Percentiles rank a stretch among this genome's conserved stretches.
These are phyloP conservation scores for Diaporthe sp. DNA, from an alignment of 2,329 filamentous ascomycete genomes.

Conservation along the genomic window DNA sequence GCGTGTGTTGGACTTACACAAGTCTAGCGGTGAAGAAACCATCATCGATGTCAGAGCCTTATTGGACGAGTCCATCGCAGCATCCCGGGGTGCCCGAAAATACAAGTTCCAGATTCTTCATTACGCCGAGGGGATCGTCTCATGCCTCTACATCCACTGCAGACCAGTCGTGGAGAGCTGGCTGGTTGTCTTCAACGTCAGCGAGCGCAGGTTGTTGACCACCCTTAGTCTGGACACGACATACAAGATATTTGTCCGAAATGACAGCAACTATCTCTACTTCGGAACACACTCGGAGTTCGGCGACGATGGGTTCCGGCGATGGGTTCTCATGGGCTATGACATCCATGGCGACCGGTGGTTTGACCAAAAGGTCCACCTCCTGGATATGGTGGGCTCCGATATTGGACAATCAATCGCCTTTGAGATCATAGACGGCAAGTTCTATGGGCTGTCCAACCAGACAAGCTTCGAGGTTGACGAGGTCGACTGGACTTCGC, in stretches of 20 bases:
- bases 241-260: constrained; percentile 76
- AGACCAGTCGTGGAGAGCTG: constrained; percentile 57
- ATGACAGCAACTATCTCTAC: constrained; percentile 72
- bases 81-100: constrained; percentile 51
- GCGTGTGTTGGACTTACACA: constrained; percentile 71
- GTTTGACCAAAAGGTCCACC: constrained; percentile 61
- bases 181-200: constrained; percentile 66
- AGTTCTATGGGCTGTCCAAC: constrained; percentile 80
- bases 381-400: constrained; percentile 72
- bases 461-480: constrained; percentile 73
- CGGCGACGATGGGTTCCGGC: constrained; percentile 67
- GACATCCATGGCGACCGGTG: constrained; percentile 58
- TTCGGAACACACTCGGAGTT: constrained; percentile 74
- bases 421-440: constrained; percentile 76
- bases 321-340: constrained; percentile 74
- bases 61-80: constrained; percentile 53
- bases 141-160: constrained; percentile 67
- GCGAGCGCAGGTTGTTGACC: constrained; percentile 56
- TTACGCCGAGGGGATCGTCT: constrained; percentile 69
- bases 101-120: constrained; percentile 69
- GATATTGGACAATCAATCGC: constrained; percentile 78
- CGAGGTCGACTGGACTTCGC: constrained; percentile 76
- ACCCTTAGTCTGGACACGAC: constrained; percentile 58
- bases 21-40: constrained; percentile 62
- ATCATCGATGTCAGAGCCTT: constrained; percentile 67